Conservation (phyloP, 208 protist species). For the Acanthamoeba divionensis region DNA sequence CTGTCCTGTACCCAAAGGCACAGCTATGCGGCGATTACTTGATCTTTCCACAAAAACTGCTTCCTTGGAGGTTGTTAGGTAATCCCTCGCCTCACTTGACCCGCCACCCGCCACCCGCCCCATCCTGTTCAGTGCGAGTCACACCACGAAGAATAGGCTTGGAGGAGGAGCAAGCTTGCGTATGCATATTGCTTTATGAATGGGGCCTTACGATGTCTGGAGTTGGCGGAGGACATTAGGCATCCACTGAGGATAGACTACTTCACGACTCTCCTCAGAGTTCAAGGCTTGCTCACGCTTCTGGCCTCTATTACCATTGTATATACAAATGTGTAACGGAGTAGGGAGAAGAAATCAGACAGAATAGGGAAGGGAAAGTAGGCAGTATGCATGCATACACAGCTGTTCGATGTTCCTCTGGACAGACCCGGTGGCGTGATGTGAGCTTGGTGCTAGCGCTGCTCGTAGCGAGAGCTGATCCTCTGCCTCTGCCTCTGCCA, state of each 20-base stretch:
- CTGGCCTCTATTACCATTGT: not conserved
- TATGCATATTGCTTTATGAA: not conserved
- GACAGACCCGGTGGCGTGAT: not conserved
- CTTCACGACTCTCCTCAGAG: not conserved
- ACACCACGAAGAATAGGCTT: not conserved
- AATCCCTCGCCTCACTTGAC: not conserved
- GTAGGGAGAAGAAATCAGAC: not conserved
- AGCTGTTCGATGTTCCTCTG: conserved; percentile 8
- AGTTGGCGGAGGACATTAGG: too few relatives aligned
- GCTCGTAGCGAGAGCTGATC: not conserved
- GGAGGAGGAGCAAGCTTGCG: not conserved
- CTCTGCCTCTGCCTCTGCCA: not conserved
- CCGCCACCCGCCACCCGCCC: not conserved
- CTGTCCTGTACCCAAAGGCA: not conserved
- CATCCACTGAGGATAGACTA: conserved; percentile 20
- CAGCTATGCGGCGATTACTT: not conserved
- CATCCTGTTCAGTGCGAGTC: not conserved
- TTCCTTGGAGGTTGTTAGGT: not conserved
- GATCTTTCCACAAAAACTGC: not conserved
- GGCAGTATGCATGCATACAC: not conserved
- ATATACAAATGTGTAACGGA: too few relatives aligned
- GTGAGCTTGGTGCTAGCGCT: not conserved
- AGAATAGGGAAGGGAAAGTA: not conserved
- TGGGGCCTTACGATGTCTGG: too few relatives aligned
- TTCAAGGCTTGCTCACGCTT: not conserved